Conservation (phyloP, 345 rosid genomes). For the Arabis alpina region DNA sequence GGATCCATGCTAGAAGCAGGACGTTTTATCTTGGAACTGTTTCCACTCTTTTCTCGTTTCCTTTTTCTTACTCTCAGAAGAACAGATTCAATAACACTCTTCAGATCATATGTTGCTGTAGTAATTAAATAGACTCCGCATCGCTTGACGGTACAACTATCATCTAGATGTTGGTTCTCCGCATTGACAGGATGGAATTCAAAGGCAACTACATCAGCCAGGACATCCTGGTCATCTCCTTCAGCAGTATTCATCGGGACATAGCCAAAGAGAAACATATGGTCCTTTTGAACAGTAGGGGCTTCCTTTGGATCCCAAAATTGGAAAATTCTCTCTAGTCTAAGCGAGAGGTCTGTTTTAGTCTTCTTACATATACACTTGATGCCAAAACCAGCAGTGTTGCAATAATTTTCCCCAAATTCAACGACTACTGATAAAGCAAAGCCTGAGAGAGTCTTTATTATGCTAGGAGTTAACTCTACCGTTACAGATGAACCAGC, state of each 20-base stretch:
- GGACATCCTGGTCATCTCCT: not conserved
- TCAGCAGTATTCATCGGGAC: not conserved
- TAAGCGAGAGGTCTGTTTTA: not conserved
- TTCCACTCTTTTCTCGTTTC: too few species aligned
- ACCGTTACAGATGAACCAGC: slow-evolving; percentile 12
- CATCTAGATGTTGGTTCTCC: not conserved
- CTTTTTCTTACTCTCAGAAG: too few species aligned
- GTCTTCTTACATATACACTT: slow-evolving; percentile 26
- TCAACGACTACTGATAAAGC: slow-evolving; percentile 34
- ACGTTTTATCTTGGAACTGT: not conserved
- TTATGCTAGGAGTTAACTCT: slow-evolving; percentile 10
- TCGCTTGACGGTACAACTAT: slow-evolving; percentile 21
- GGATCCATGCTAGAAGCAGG: not conserved
- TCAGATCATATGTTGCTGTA: not conserved
- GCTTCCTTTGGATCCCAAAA: slow-evolving; percentile 9
- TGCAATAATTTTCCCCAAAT: slow-evolving; percentile 15
- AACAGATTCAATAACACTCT: too few species aligned
- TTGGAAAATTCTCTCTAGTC: not conserved
- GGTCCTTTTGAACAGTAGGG: not conserved
- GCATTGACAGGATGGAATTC: slow-evolving; percentile 25
- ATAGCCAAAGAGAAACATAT: slow-evolving; percentile 21
- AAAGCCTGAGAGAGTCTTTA: slow-evolving; percentile 31
- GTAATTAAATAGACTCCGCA: slow-evolving; percentile 23
- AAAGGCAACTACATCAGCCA: slow-evolving; percentile 3
- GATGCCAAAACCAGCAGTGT: slow-evolving; percentile 21